phyloP scores from a whole-genome alignment of 805 yeast species.

The Pichia ethanolica region DNA sequence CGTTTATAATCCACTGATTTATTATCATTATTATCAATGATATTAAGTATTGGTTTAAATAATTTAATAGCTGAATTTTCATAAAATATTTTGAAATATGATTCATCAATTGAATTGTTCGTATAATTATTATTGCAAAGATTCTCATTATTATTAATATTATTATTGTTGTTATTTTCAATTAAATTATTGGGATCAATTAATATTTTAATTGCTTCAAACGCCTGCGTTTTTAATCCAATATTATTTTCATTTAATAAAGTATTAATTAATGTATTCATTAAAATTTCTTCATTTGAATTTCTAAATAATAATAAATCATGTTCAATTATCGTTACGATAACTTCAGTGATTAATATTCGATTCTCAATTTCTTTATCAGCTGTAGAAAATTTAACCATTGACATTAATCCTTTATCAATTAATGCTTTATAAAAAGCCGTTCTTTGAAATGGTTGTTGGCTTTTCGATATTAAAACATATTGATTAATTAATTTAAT shows the following conservation, averaged over 20 bases:
- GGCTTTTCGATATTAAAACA: conserved; percentile 61
- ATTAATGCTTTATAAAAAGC: conserved; percentile 60
- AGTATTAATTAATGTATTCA: conserved; percentile 49
- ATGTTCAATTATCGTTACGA: conserved; percentile 76
- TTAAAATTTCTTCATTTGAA: conserved; percentile 35
- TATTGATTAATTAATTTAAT: conserved; percentile 75
- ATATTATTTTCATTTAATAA: conserved; percentile 55
- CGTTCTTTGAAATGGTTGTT: conserved; percentile 53
- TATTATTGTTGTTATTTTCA: neutral
- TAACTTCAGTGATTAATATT: conserved; percentile 69
- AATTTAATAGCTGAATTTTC: conserved; percentile 30
- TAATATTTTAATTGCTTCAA: conserved; percentile 71
- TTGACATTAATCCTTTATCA: conserved; percentile 58
- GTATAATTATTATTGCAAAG: conserved; percentile 5
- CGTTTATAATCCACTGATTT: neutral
- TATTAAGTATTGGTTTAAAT: conserved; percentile 22
- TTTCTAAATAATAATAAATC: conserved; percentile 57
- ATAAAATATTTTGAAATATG: conserved; percentile 56
- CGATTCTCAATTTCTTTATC: conserved; percentile 34
- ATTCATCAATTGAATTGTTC: conserved; percentile 24
- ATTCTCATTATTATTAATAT: neutral
- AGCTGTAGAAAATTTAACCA: conserved; percentile 56
- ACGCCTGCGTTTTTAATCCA: conserved; percentile 74
- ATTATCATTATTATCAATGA: conserved; percentile 5
- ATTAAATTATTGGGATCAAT: conserved; percentile 44